Conservation (phyloP, 495 filamentous ascomycete species). For the Eremomyces bilateralis region DNA sequence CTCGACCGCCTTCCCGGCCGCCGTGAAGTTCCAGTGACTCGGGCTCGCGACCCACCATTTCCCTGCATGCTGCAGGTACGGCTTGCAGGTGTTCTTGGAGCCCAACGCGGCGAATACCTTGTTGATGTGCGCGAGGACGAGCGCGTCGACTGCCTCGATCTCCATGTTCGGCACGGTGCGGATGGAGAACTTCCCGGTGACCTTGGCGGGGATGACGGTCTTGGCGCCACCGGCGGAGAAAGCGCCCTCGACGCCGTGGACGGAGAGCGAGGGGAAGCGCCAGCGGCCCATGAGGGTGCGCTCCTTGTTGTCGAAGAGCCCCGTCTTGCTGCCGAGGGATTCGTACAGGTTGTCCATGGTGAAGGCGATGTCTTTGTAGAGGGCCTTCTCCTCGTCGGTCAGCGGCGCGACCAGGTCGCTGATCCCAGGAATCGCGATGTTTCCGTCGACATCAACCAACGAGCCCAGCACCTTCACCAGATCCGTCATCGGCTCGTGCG, state of each 20-base stretch:
- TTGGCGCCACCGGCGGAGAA: conserved; percentile 89
- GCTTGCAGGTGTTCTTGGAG: conserved; percentile 76
- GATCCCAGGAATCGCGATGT: conserved; percentile 74
- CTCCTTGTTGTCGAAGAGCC: conserved; percentile 70
- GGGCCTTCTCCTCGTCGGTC: conserved; percentile 59
- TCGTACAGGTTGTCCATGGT: conserved; percentile 89
- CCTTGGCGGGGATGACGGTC: conserved; percentile 96
- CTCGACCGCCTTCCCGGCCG: conserved; percentile 79
- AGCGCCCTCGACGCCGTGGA: conserved; percentile 90
- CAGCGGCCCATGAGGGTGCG: conserved; percentile 77
- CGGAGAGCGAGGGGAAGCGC: conserved; percentile 82
- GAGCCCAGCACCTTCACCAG: conserved; percentile 57
- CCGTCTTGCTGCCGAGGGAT: conserved; percentile 66
- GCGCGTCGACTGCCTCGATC: conserved; percentile 60
- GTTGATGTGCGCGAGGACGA: conserved; percentile 61
- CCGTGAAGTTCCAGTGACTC: conserved; percentile 95
- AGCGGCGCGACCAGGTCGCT: conserved; percentile 78
- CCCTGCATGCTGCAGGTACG: conserved; percentile 62
- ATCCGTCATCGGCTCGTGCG: conserved; percentile 97
- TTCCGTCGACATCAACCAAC: conserved; percentile 73
- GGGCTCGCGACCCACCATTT: conserved; percentile 98
- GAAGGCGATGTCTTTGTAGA: conserved; percentile 76
- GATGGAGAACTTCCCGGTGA: conserved; percentile 94
- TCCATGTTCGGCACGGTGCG: conserved; percentile 97
- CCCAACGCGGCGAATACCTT: conserved; percentile 59